phyloP scores from a whole-genome alignment of 2,329 filamentous ascomycete genomes.

The Talaromyces sp. region DNA sequence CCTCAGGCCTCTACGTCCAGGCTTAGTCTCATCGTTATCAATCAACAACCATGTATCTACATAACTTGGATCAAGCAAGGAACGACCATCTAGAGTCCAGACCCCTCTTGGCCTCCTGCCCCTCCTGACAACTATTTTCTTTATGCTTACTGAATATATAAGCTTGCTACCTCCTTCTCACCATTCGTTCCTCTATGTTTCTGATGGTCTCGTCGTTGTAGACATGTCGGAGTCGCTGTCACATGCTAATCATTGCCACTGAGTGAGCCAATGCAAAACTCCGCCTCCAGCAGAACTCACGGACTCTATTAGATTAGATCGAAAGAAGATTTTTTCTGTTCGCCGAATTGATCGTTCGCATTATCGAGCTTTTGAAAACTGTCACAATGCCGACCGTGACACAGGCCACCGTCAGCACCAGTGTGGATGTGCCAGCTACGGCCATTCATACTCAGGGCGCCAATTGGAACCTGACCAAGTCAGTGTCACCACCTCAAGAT shows the following conservation, averaged over 20 bases:
- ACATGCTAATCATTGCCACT: slow-evolving; percentile 11
- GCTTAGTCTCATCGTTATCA: not conserved
- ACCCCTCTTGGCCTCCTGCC: not conserved
- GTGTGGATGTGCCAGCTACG: slow-evolving; percentile 25
- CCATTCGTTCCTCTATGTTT: not conserved
- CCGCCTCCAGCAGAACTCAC: not conserved
- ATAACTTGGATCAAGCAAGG: not conserved
- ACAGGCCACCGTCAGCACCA: slow-evolving; percentile 28
- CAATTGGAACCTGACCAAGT: not conserved
- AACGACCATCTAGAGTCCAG: not conserved
- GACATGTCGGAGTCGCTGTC: not conserved
- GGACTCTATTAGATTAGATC: not conserved
- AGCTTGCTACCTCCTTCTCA: not conserved
- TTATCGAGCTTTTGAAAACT: not conserved
- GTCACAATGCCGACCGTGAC: slow-evolving; percentile 33
- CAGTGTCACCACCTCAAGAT: slow-evolving; percentile 16
- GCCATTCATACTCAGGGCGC: not conserved
- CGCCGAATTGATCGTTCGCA: not conserved
- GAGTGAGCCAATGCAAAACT: not conserved
- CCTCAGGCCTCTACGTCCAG: not conserved
- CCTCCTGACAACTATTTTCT: not conserved
- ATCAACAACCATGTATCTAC: not conserved
- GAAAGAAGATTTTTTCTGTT: not conserved
- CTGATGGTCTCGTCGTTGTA: not conserved
- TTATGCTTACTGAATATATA: not conserved